Conservation (phyloP, 2,329 filamentous ascomycete genomes). For the Anthostomella pinea region DNA sequence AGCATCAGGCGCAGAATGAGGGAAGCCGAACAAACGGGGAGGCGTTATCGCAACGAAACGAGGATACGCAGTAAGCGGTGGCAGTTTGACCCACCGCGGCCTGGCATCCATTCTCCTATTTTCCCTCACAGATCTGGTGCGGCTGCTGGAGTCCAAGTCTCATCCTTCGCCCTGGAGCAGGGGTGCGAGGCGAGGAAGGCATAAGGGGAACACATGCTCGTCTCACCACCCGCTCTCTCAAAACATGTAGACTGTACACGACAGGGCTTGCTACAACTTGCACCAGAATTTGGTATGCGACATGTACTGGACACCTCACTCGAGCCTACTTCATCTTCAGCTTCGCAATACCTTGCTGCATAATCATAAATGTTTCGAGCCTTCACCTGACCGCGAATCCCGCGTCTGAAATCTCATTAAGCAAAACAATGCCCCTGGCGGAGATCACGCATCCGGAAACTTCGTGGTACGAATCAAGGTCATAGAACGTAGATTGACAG, state of each 20-base stretch:
- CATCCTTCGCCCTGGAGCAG: conserved; percentile 22
- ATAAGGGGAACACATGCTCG: conserved; percentile 21
- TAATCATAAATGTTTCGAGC: conserved; percentile 21
- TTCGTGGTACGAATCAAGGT: conserved; percentile 8
- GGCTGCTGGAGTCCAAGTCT: conserved; percentile 24
- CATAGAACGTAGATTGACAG: conserved; percentile 4
- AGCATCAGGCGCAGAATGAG: too few species aligned
- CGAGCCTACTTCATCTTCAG: too few species aligned
- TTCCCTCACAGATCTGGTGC: conserved; percentile 19
- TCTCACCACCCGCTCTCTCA: conserved; percentile 24
- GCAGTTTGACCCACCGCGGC: conserved; percentile 27
- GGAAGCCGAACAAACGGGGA: too few species aligned
- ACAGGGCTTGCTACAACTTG: conserved; percentile 15
- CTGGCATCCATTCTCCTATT: conserved; percentile 22
- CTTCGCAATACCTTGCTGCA: conserved; percentile 18
- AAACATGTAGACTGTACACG: too few species aligned
- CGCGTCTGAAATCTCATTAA: conserved; percentile 17
- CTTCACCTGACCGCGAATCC: conserved; percentile 19
- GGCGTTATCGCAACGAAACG: too few species aligned
- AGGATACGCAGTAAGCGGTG: too few species aligned
- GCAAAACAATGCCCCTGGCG: conserved; percentile 19
- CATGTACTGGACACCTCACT: too few species aligned
- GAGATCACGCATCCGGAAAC: conserved; percentile 23
- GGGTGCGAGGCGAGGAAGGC: conserved; percentile 21
- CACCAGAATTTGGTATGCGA: conserved; percentile 6